Base-by-base conservation (phyloP, 2,329 filamentous ascomycete genomes). In the Neodidymelliopsis sp. region DNA sequence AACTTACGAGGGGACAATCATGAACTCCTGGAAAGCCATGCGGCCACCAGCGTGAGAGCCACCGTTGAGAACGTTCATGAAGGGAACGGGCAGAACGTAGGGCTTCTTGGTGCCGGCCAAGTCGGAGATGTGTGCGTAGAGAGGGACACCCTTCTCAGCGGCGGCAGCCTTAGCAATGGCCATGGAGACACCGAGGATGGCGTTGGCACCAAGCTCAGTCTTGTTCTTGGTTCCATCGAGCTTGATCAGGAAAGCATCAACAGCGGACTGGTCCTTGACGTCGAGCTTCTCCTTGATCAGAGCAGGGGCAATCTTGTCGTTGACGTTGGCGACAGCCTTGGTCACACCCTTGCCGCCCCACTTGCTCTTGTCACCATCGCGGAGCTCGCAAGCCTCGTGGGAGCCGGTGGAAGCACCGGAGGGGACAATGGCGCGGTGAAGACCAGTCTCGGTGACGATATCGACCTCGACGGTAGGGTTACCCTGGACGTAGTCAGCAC, bases 381-480 rank as follows among this genome's bases (percentile, higher is more conserved):
- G 77, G 59, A 81, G 77, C 67, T 80, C 78, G 70, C 77, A 79
- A 40, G 78, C 78, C 67, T 81, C 78, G 70, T 81, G 76, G 49
- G 77, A 78, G 59, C 78, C 73, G 70, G 92, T 97, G 69, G 93
- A 97, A 71, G 93, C 93, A 77, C 93, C 93, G 63, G 92, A 97
- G 70, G 93, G 93, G 59, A 97, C 93, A 75, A 97, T 97, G 75
- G 93, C 92, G 74, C 93, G 91, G 86, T 97, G 92, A 59, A 97
- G 87, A 73, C 93, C 93, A 69, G 89, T 95, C 82, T 96, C 91
- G 68, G 92, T 97, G 80, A 96, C 89, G 69, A 97, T 86, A 76
- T 97, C 93, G 71, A 97, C 93, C 84, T 97, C 93, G 73, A 97
- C 93, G 75, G 94, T 99, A 72, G 94, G 94, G 87, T 99, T 99